Conservation (phyloP, 2,329 filamentous ascomycete genomes). For the Lasiodiplodia hormozganensis region DNA sequence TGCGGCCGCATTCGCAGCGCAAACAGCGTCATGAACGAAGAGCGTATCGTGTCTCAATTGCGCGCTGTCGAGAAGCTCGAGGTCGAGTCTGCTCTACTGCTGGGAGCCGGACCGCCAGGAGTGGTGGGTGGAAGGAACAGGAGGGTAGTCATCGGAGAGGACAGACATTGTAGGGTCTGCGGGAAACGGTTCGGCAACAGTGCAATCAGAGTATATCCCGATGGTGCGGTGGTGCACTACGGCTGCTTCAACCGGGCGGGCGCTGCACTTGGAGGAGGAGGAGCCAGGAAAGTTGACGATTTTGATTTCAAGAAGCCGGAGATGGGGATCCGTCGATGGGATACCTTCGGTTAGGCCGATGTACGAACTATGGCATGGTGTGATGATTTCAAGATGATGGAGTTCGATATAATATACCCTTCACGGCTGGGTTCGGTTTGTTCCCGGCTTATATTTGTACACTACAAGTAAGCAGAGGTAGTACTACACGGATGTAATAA, state of each 20-base stretch:
- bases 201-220: constrained; percentile 87
- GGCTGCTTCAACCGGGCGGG: constrained; percentile 47
- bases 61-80: constrained; percentile 80
- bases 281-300: background rate
- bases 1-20: constrained; percentile 85
- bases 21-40: constrained; percentile 81
- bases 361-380: background rate
- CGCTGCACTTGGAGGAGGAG: background rate
- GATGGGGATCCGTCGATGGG: constrained; percentile 18
- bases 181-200: constrained; percentile 91
- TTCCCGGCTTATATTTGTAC: background rate
- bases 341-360: constrained; percentile 12
- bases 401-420: constrained; percentile 10
- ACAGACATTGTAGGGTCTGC: constrained; percentile 88
- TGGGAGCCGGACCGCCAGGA: constrained; percentile 72
- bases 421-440: background rate
- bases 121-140: constrained; percentile 65
- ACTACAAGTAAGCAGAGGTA: background rate
- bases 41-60: constrained; percentile 77
- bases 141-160: constrained; percentile 83
- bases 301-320: background rate
- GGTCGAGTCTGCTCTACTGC: constrained; percentile 73
- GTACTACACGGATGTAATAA: background rate
- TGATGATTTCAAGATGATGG: constrained; percentile 1
- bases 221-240: constrained; percentile 61